Evolutionary conservation across 345 rosid species (phyloP).

Genomic region (Eucalyptus guilfoylei): DNA sequence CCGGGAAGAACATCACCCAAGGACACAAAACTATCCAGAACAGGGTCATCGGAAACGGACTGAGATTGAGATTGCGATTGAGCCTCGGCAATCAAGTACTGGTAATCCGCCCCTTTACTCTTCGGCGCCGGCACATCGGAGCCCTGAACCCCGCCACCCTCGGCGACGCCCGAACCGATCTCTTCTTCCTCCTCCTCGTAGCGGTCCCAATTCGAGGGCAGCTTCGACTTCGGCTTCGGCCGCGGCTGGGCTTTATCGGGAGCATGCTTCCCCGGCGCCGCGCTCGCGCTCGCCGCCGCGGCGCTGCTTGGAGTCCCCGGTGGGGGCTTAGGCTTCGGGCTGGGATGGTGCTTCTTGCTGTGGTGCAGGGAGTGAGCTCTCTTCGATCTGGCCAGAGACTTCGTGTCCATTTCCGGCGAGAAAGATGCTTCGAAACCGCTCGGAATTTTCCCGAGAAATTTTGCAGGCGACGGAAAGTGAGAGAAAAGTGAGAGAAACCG

Average conservation of each 20-base stretch:
- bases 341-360: conserved; percentile 34
- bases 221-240: conserved; percentile 5
- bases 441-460: not conserved
- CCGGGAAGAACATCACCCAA: conserved; percentile 54
- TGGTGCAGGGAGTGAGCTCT: conserved; percentile 79
- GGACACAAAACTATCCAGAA: conserved; percentile 20
- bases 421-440: not conserved
- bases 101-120: conserved; percentile 82
- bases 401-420: conserved; percentile 40
- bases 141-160: not conserved
- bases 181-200: conserved; percentile 43
- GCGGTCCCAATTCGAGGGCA: conserved; percentile 76
- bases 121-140: conserved; percentile 35
- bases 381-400: conserved; percentile 77
- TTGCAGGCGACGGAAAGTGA: not conserved
- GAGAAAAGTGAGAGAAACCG: not conserved
- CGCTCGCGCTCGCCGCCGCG: conserved; percentile 6
- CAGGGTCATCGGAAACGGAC: conserved; percentile 1
- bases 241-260: not conserved
- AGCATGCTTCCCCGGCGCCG: conserved; percentile 22
- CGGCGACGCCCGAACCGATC: conserved; percentile 6
- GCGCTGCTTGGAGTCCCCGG: not conserved
- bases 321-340: conserved; percentile 25
- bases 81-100: conserved; percentile 60
- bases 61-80: conserved; percentile 20